Base-by-base conservation (phyloP, 1,139 yeast genomes). In the Geotrichum klebahnii region DNA sequence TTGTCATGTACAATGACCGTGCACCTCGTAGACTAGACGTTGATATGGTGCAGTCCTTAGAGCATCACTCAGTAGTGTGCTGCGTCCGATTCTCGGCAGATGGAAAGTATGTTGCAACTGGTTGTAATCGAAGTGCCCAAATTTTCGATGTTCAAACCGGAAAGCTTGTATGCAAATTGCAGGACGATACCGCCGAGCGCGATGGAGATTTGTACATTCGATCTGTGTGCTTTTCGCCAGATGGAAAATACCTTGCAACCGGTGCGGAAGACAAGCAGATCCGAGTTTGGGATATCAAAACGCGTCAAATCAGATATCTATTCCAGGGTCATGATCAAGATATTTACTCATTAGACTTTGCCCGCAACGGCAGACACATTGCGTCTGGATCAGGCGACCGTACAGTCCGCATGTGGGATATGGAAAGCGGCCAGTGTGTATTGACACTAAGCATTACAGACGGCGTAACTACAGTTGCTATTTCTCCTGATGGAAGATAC, bases 181-280 rank as follows among this genome's bases (percentile, higher is more conserved):
- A 86, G 59, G 97, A 92, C 68, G 96, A 90, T 60, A 66, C 69
- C 46, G 74, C 70, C 16, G 72, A 72, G 49, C 72, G 75, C 34
- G 75, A 74, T 22, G 74, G 95, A 41, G 97, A 92, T 68, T 75
- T 92, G 64, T 92, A 92, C 71, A 89, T 90, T 61, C 81, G 97
- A 64, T 86, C 96, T 1, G 97, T 92, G 48, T 90, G 97, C 67
- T 90, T 92, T 72, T 86, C 96, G 2, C 97, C 97, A 42, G 97
- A 90, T 71, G 97, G 97, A 50, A 87, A 88, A 69, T 85, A 80
- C 62, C 78, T 92, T 63, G 97, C 97, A 31, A 92, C 97, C 16
- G 98, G 98, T 65, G 97, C 97, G 38, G 98, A 92, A 72, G 98
- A 92, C 71, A 89, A 88, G 70, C 82, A 88, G 65, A 92, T 92